Base-by-base conservation (phyloP, 305 asterid species). In the Lippia alba region DNA sequence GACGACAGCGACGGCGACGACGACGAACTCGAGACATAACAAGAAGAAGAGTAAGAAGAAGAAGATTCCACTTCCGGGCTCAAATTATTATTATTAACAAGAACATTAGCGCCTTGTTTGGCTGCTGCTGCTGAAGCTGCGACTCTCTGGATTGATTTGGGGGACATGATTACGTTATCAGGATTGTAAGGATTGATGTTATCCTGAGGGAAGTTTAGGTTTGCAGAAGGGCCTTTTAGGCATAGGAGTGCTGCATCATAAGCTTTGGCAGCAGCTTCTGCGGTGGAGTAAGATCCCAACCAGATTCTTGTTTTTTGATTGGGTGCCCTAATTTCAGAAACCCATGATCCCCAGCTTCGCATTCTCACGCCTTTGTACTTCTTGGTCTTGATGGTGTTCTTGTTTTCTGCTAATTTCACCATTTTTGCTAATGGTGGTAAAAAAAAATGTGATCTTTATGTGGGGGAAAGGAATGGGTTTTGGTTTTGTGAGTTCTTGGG, bases 301-400 rank as follows among this genome's bases (percentile, higher is more conserved):
- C 99, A 94, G 11, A 94, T 94, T 72, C 97, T 80, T 44, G 97
- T 87, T 44, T 94, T 94, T 18, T 89, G 97, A 72, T 94, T 91
- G 0, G 97, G 99, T 6, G 99, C 99, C 67, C 99, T 76, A 32
- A 94, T 88, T 71, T 94, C 99, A 0, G 97, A 89, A 6, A 94
- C 99, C 85, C 87, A 94, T 62, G 97, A 89, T 18, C 99, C 99
- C 99, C 97, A 94, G 70, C 89, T 91, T 40, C 99, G 84, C 96
- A 91, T 94, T 75, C 97, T 84, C 5, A 94, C 99, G 20, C 99
- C 99, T 64, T 91, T 94, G 87, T 80, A 91, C 84, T 83, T 91
- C 78, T 82, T 39, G 45, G 1, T 93, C 79, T 90, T 85, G 66
- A 46, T 41, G 4, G 56, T 53, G n/a, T 32, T 77, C 61, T 83